Percentiles rank a stretch among this genome's conserved stretches.
These are phyloP conservation scores for Penicillium lagena DNA, from an alignment of 495 filamentous ascomycete genomes.

Conservation along the genomic window DNA sequence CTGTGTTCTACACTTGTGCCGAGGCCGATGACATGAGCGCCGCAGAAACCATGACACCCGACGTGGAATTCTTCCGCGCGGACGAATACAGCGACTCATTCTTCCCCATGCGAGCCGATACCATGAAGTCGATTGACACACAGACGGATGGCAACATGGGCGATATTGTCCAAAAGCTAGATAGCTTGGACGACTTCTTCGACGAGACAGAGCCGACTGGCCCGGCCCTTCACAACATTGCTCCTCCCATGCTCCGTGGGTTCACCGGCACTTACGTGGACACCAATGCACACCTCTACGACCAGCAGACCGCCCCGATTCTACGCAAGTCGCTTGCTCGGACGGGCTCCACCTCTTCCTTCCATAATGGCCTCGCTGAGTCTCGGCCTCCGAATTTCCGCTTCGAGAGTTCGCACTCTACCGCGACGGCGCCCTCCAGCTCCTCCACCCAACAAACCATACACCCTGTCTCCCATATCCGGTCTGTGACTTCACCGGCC, in stretches of 20 bases:
- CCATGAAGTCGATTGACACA: conserved; percentile 86
- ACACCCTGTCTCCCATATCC: conserved; percentile 56
- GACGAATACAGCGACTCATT: conserved; percentile 81
- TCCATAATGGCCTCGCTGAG: conserved; percentile 85
- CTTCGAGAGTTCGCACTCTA: conserved; percentile 52
- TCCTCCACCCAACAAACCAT: conserved; percentile 14
- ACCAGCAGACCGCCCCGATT: conserved; percentile 89
- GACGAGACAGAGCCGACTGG: conserved; percentile 54
- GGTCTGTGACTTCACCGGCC: conserved; percentile 68
- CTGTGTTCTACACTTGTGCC: conserved; percentile 85
- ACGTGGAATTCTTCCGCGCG: conserved; percentile 76
- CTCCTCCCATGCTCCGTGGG: conserved; percentile 52
- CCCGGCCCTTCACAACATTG: conserved; percentile 33
- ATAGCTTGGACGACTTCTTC: conserved; percentile 94
- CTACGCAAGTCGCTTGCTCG: conserved; percentile 72
- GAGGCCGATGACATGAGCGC: conserved; percentile 52
- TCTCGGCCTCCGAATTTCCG: conserved; percentile 49
- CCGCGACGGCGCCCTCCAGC: conserved; percentile 2
- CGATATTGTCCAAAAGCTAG: conserved; percentile 83
- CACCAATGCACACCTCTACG: conserved; percentile 79
- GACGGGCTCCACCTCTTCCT: conserved; percentile 66
- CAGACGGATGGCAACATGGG: conserved; percentile 71
- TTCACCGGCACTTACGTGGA: conserved; percentile 64
- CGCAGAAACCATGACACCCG: conserved; percentile 64
- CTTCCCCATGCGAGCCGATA: conserved; percentile 75